Evolutionary conservation across 2,329 filamentous ascomycete genomes (phyloP), one percentile per base, ranked within the genome.

Genomic region (Calonectria pseudoturangicola): DNA sequence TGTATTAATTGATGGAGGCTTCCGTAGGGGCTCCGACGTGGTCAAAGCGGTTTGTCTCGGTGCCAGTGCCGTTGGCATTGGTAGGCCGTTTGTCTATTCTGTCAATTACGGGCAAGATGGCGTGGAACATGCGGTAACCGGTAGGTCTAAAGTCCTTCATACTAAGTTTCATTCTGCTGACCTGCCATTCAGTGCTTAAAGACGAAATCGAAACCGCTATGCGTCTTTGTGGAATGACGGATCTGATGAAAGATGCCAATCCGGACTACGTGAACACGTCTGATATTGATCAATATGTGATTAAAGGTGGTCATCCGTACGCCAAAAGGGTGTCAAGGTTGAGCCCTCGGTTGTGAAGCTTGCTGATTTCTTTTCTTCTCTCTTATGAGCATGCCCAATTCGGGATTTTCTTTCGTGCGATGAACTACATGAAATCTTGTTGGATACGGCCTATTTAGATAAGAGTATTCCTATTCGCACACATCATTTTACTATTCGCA

Each of bases 151-250:
- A n/a, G 6, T 16, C 43, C 4, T 10, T 5, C 13, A 12, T 7
- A 27, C 7, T 0, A 27, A 12, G 6, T 30, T 5, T 36, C 6
- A 41, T 15, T 3, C 16, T 2, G 12, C 65, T 58, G 9, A 68
- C 10, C 3, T 21, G 25, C 16, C 4, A 28, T 3, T 2, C 12
- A 75, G 78, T 80, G 18, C 74, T 91, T 18, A 85, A 85, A 66
- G 92, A 93, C 72, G 92, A 94, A 80, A 81, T 93, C 4, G 88
- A 92, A 75, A 92, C 89, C 2, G 91, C 91, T 2, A 93, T 93
- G 92, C 88, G 89, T 30, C 87, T 93, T 6, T 75, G 73, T 15
- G 71, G 73, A 4, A 56, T 75, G 39, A 70, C 60, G 12, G 60
- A 71, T 25, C 39, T 75, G 48, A 68, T 64, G 48, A 64, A 33